Evolutionary conservation across 179 eudicot species (phyloP).

Genomic region (Amaranthus tricolor): DNA sequence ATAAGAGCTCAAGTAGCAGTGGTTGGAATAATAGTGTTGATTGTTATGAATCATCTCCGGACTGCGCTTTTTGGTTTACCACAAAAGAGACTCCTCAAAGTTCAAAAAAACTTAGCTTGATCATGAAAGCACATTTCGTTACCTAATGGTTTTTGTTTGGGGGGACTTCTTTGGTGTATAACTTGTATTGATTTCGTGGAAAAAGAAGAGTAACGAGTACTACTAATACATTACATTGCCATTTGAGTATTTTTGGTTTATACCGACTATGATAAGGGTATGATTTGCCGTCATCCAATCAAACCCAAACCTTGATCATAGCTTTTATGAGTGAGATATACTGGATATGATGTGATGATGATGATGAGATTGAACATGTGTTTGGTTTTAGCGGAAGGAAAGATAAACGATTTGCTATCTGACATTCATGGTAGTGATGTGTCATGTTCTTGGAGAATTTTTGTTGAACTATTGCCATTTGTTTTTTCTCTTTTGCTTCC

Average conservation of each 20-base stretch:
- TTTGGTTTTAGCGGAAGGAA: background rate
- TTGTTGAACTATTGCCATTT: background rate
- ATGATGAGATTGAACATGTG: background rate
- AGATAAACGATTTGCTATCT: background rate
- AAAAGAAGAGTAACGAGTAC: background rate
- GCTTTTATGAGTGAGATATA: too few relatives aligned
- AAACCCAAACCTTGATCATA: too few relatives aligned
- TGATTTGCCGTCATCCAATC: too few relatives aligned
- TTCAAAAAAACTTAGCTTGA: background rate
- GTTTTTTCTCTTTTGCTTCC: background rate
- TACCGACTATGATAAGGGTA: too few relatives aligned
- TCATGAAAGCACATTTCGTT: background rate
- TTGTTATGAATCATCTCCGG: background rate
- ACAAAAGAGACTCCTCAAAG: too few relatives aligned
- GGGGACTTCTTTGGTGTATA: background rate
- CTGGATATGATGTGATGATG: too few relatives aligned
- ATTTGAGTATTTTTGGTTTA: slow-evolving; percentile 7
- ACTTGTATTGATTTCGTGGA: slow-evolving; percentile 3
- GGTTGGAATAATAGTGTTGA: background rate
- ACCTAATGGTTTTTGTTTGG: background rate
- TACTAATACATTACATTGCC: background rate
- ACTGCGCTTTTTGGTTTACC: background rate
- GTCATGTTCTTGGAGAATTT: background rate
- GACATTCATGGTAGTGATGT: background rate
- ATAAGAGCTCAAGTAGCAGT: too few relatives aligned